Percentiles rank a stretch among this genome's conserved stretches.
These are phyloP conservation scores for Sporothrix brunneoviolacea DNA, from an alignment of 2,329 filamentous ascomycete genomes.

Conservation along the genomic window DNA sequence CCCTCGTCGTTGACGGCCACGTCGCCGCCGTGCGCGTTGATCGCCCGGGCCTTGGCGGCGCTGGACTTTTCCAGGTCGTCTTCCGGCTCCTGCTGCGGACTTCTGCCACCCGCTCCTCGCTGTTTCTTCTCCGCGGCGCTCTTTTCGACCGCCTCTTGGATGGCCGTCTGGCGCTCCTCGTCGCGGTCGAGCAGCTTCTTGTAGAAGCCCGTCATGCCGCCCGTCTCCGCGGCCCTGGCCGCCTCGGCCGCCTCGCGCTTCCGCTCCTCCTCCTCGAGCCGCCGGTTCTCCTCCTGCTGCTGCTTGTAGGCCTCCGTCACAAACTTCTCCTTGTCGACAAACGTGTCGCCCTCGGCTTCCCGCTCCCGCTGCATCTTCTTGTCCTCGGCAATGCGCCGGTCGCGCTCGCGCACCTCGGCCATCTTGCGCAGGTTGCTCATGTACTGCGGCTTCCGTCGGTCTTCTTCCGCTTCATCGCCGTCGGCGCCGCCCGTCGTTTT, in stretches of 20 bases:
- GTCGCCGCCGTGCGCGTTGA: slow-evolving; percentile 54
- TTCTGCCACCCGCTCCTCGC: slow-evolving; percentile 26
- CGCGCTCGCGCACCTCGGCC: slow-evolving; percentile 69
- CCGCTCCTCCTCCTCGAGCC: slow-evolving; percentile 65
- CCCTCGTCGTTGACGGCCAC: slow-evolving; percentile 76
- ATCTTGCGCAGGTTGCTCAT: slow-evolving; percentile 68
- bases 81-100: slow-evolving; percentile 35
- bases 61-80: slow-evolving; percentile 47
- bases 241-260: slow-evolving; percentile 57
- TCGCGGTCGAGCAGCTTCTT: slow-evolving; percentile 64
- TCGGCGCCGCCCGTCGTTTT: slow-evolving; percentile 42
- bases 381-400: slow-evolving; percentile 71
- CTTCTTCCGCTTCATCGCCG: slow-evolving; percentile 49
- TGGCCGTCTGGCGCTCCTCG: slow-evolving; percentile 63
- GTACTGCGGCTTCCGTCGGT: slow-evolving; percentile 66
- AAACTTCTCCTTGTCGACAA: slow-evolving; percentile 76
- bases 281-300: slow-evolving; percentile 69
- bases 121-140: slow-evolving; percentile 48
- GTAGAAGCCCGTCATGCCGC: slow-evolving; percentile 70
- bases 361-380: slow-evolving; percentile 72
- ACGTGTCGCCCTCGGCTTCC: slow-evolving; percentile 74
- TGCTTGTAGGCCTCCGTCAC: slow-evolving; percentile 77
- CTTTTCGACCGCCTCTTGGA: slow-evolving; percentile 60
- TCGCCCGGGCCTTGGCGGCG: slow-evolving; percentile 58
- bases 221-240: slow-evolving; percentile 50